Base-by-base conservation (phyloP, 495 filamentous ascomycete species). In the Chlorociboria aeruginascens region DNA sequence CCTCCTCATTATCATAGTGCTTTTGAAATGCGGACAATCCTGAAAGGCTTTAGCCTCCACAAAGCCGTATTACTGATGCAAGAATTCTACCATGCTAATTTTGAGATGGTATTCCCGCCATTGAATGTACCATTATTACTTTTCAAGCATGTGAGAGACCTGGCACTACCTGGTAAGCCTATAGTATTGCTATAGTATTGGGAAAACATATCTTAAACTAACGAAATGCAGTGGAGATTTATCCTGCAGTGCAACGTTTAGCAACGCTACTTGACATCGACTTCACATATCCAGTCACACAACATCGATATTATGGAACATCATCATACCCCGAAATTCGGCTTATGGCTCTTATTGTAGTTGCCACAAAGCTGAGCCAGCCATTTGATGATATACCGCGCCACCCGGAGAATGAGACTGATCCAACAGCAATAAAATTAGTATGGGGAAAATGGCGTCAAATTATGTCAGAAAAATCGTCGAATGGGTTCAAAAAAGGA, bases 311-410 rank as follows among this genome's bases (percentile, higher is more conserved):
- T 14, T 51, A 58, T 7, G 53, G 54, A 51, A 58, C 52, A 35
- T 55, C 54, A 46, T 62, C 30, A 51, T 72, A 64, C 55, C 92
- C 92, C 0, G 92, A 96, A 57, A 64, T 83, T 3, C 72, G 82
- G 36, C 60, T 96, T 0, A 70, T 86, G 40, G 69, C 77, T 14
- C 63, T 89, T 6, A 57, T 95, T n/a, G 67, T 95, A 6, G 73
- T 95, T 17, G 76, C 81, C 8, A 77, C 81, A 7, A 97, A 96
- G 57, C 62, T 93, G 6, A 62, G 79, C 16, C 87, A 85, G 57
- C 85, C 89, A 0, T 74, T 95, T 32, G 85, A 92, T 58, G 66
- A 67, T 11, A 49, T 78, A 8, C 59, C 71, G 42, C 70, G 82
- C 14, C 66, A 73, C 43, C 80, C 87, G 0, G 55, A 58, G 8